Base-by-base conservation (phyloP, 495 filamentous ascomycete species). In the Amniculicola lignicola region DNA sequence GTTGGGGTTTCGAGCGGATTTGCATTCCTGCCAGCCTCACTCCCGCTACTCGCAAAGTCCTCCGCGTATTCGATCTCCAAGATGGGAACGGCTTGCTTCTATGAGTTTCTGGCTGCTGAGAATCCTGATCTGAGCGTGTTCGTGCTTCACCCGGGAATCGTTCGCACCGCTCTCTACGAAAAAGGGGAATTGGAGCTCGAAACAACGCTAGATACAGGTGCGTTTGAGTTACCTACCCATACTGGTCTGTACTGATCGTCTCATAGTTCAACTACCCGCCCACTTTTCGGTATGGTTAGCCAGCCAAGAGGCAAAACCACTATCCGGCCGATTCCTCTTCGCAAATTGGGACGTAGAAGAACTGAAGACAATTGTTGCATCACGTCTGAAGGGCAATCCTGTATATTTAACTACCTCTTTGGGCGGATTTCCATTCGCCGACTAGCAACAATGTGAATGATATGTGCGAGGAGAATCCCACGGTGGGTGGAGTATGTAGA, bases 301-400 rank as follows among this genome's bases (percentile, higher is more conserved):
- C 2, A 70, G 67, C 4, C 59, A 69, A 1, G 76, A 82, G 38
- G 77, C 78, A n/a, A 61, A 49, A n/a, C 80, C 78, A 57, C 55
- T 82, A 5, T 75, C 76, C 28, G 79, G 79, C 4, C 74, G 73
- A 31, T 74, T 77, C 35, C 62, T 77, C 6, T 75, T 70, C 61
- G 70, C 69, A 1, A 66, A 68, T 23, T 83, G 80, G 80, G 81
- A 83, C 54, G 70, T 82, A 0, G 70, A 79, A 5, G 78, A 81
- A 67, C 37, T 82, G 47, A n/a, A n/a, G n/a, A n/a, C n/a, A n/a
- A n/a, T n/a, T n/a, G n/a, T n/a, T n/a, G n/a, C n/a, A n/a, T n/a
- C n/a, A n/a, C n/a, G n/a, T n/a, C n/a, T n/a, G n/a, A n/a, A n/a
- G n/a, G n/a, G n/a, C n/a, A n/a, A n/a, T n/a, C n/a, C n/a, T n/a